These are phyloP conservation scores for Lasiodiplodia gonubiensis DNA, from an alignment of 2,329 filamentous ascomycete genomes.

Conservation along the genomic window DNA sequence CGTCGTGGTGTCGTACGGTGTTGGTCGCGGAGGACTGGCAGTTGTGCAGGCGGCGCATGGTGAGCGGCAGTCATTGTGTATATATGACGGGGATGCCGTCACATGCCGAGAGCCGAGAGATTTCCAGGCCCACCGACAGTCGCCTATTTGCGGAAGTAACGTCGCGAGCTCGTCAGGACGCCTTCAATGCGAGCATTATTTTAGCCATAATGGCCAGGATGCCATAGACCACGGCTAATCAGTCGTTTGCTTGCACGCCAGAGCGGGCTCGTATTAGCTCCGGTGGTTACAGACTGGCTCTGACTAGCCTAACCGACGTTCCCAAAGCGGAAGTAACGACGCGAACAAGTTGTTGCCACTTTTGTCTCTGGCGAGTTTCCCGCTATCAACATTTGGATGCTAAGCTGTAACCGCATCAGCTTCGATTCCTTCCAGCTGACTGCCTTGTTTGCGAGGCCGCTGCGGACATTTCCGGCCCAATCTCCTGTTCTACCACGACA, in stretches of 20 bases:
- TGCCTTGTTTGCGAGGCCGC: background rate
- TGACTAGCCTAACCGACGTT: background rate
- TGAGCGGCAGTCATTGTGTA: conserved; percentile 11
- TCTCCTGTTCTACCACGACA: background rate
- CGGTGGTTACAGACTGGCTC: background rate
- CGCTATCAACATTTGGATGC: no score
- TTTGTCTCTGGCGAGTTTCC: no score
- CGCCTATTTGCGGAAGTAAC: conserved; percentile 6
- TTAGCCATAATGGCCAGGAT: background rate
- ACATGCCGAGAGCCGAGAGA: conserved; percentile 21
- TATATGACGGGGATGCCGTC: conserved; percentile 21
- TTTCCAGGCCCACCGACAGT: background rate
- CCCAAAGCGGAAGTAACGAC: conserved; percentile 7
- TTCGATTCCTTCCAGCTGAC: no score
- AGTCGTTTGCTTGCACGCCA: background rate
- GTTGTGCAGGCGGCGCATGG: background rate
- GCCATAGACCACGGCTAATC: background rate
- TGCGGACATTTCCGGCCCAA: conserved; percentile 1
- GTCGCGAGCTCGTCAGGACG: background rate
- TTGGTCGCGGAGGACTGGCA: background rate
- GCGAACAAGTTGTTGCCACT: conserved; percentile 19
- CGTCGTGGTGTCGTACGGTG: background rate
- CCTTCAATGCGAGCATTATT: background rate
- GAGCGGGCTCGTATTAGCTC: background rate
- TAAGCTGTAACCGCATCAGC: no score